Evolutionary conservation across 1,139 yeast species (phyloP).

Genomic region (Candida anutae): DNA sequence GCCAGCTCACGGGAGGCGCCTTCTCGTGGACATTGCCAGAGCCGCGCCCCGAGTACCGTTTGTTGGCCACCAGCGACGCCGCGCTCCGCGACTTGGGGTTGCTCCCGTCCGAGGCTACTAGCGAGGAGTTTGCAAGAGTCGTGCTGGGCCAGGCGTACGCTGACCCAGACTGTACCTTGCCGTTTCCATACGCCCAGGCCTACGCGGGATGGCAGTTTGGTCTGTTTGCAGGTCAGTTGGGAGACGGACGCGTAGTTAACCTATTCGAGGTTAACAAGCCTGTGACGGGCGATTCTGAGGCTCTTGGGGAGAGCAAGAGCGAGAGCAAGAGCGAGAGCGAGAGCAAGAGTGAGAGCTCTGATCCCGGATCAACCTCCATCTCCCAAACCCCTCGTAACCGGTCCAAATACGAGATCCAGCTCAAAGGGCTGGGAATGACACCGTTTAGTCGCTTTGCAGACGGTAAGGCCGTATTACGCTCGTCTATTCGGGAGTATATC

Average conservation of each 20-base stretch:
- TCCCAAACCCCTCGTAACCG: constrained; percentile 12
- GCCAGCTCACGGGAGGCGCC: constrained; percentile 57
- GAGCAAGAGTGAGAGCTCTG: not conserved
- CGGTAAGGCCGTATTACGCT: constrained; percentile 87
- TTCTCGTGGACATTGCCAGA: constrained; percentile 70
- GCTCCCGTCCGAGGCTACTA: constrained; percentile 22
- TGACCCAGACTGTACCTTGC: constrained; percentile 24
- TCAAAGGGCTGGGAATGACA: constrained; percentile 88
- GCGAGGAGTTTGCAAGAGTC: constrained; percentile 42
- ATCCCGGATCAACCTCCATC: not conserved
- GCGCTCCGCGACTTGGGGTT: constrained; percentile 61
- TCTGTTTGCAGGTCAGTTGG: constrained; percentile 91
- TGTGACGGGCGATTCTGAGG: constrained; percentile 11
- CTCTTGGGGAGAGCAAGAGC: not conserved
- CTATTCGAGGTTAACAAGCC: constrained; percentile 53
- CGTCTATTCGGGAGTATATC: constrained; percentile 81
- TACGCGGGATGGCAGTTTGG: constrained; percentile 98
- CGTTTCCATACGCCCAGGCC: constrained; percentile 81
- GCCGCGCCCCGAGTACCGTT: constrained; percentile 42
- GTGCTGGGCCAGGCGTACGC: constrained; percentile 54
- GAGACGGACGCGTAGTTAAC: constrained; percentile 88
- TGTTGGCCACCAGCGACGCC: constrained; percentile 49
- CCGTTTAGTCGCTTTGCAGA: constrained; percentile 94
- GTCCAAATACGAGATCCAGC: constrained; percentile 55
- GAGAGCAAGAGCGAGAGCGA: too few relatives aligned